Evolutionary conservation across 768 basidiomycete genomes (phyloP).

Genomic region (Rhizopogon sp.): DNA sequence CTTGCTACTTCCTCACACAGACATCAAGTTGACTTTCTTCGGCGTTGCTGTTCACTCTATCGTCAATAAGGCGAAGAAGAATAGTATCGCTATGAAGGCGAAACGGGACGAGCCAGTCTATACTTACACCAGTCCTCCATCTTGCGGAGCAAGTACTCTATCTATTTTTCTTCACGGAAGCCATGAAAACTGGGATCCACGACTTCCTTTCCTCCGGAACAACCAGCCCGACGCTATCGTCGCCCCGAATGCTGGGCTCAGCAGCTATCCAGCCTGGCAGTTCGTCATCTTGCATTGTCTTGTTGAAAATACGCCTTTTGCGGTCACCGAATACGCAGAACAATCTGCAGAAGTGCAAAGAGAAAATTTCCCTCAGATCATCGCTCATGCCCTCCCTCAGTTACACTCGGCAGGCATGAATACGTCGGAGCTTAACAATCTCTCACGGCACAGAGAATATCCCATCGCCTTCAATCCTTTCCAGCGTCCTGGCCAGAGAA

Average conservation of each 20-base stretch:
- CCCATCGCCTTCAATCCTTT: constrained; percentile 28
- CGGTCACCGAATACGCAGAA: constrained; percentile 31
- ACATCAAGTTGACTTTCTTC: constrained; percentile 38
- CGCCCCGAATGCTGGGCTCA: constrained; percentile 35
- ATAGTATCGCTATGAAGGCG: constrained; percentile 26
- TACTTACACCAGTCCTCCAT: constrained; percentile 31
- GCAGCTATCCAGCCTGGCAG: constrained; percentile 32
- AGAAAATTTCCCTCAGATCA: constrained; percentile 25
- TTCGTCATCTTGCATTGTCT: constrained; percentile 28
- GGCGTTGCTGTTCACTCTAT: constrained; percentile 29
- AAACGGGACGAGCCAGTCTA: constrained; percentile 25
- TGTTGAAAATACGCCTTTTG: constrained; percentile 25
- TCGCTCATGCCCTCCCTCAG: constrained; percentile 19
- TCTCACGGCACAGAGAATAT: constrained; percentile 23
- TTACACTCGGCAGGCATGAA: constrained; percentile 14
- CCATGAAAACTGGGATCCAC: constrained; percentile 21
- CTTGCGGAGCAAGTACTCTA: constrained; percentile 34
- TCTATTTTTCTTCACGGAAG: constrained; percentile 31
- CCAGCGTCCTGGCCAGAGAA: constrained; percentile 27
- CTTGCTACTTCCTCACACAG: constrained; percentile 38
- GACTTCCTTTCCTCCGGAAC: constrained; percentile 12
- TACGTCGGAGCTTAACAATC: constrained; percentile 15
- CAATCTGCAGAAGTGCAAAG: constrained; percentile 29
- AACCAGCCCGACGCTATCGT: constrained; percentile 37
- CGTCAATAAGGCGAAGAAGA: constrained; percentile 25